Evolutionary conservation across 2,329 filamentous ascomycete species (phyloP), one percentile per base, ranked within the genome.

Genomic region (Stemphylium vesicarium): DNA sequence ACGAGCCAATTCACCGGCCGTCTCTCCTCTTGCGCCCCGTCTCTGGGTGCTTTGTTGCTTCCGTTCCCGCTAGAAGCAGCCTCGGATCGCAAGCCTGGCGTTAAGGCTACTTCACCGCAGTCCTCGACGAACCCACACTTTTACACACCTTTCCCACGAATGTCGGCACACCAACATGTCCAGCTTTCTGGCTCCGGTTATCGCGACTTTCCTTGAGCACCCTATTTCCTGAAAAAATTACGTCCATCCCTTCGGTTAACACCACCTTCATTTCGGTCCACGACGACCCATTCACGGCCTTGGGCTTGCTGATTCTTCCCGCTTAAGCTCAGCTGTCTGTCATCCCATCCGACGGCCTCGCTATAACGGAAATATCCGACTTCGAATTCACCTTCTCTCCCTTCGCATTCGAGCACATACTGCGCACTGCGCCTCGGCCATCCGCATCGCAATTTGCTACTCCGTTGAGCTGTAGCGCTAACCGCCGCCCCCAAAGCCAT

Each of bases 191-290:
- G 77, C 75, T 70, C 64, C 76, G 73, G 70, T 73, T 69, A 76
- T 76, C 74, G 77, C 74, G 67, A 79, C 70, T 77, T 77, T 81
- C 80, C 80, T 82, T 82, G 79, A 81, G 77, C 77, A 79, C 71
- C 78, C 79, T 60, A 76, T 75, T 75, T 77, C 75, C 69, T 76
- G 74, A 76, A 69, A 72, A 47, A 55, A 35, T 55, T 60, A 60
- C 59, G 57, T 67, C 62, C 50, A 60, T 64, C 57, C 47, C 63
- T 70, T 68, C 57, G 59, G 58, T 60, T 50, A 54, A 53, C 50
- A 61, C 56, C 63, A 63, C 65, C 64, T 70, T 74, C 66, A 44
- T 73, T 73, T 64, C 56, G 47, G 50, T 63, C 59, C 16, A 47
- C 56, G 54, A 62, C 66, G 55, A 51, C 62, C 53, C 52, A 55